Conservation (phyloP, 441 rosid genomes). For the Aleurites moluccanus region DNA sequence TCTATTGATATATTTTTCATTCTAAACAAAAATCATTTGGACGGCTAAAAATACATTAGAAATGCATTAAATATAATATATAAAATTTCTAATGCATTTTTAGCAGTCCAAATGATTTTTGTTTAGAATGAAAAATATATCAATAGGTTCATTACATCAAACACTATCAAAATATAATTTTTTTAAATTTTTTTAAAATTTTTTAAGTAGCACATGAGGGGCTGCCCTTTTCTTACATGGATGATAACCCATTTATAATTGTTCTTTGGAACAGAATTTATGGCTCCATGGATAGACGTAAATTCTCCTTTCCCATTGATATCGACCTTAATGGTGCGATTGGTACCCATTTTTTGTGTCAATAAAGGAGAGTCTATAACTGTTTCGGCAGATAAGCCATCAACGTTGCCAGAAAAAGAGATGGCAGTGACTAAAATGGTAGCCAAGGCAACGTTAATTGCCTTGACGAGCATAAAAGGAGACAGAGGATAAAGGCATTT, state of each 20-base stretch:
- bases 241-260: constrained; percentile 70
- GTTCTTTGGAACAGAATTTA: constrained; percentile 63
- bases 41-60: too few relatives aligned
- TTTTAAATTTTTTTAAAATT: too few relatives aligned
- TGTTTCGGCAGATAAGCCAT: constrained; percentile 11
- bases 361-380: constrained; percentile 60
- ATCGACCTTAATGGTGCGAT: constrained; percentile 70
- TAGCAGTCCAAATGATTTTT: too few relatives aligned
- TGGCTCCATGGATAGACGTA: constrained; percentile 69
- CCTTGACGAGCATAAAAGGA: background rate
- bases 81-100: too few relatives aligned
- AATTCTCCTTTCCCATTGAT: constrained; percentile 74
- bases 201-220: too few relatives aligned
- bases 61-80: too few relatives aligned
- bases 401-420: constrained; percentile 23
- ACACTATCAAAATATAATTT: too few relatives aligned
- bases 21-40: too few relatives aligned
- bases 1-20: too few relatives aligned
- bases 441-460: constrained; percentile 18
- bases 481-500: constrained; percentile 15
- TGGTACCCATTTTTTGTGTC: constrained; percentile 62
- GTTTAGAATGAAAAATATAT: too few relatives aligned
- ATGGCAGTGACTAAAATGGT: constrained; percentile 22
- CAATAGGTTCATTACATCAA: too few relatives aligned
- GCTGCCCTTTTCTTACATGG: constrained; percentile 89